These are phyloP conservation scores for Cylindrotheca closterium DNA, from an alignment of 108 stramenopile species.

Conservation along the genomic window DNA sequence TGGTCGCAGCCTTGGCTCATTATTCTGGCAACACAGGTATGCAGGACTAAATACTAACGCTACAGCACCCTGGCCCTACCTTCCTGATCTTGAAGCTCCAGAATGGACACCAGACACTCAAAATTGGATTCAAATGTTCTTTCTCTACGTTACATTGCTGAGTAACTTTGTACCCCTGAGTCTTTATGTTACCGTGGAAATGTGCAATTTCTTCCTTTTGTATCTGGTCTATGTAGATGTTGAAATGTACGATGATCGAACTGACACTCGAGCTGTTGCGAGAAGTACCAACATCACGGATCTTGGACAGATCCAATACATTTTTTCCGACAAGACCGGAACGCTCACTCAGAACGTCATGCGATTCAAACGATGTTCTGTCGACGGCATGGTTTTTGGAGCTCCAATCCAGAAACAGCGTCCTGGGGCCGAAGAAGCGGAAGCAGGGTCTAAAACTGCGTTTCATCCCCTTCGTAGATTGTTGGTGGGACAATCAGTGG, in stretches of 20 bases:
- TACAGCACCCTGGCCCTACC: slow-evolving; percentile 75
- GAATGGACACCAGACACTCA: slow-evolving; percentile 43
- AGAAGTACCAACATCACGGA: slow-evolving; percentile 88
- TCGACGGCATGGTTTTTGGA: slow-evolving; percentile 88
- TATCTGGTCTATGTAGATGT: slow-evolving; percentile 78
- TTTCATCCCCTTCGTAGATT: slow-evolving; percentile 63
- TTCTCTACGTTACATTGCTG: slow-evolving; percentile 80
- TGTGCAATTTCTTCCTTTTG: slow-evolving; percentile 70
- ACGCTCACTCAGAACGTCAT: slow-evolving; percentile 98
- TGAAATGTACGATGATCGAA: slow-evolving; percentile 90
- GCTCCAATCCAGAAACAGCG: slow-evolving; percentile 67
- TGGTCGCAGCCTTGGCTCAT: no score
- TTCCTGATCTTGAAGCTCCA: slow-evolving; percentile 49
- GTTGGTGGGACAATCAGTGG: slow-evolving; percentile 42
- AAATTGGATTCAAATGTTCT: slow-evolving; percentile 72
- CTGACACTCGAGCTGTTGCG: slow-evolving; percentile 83
- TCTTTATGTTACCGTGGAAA: slow-evolving; percentile 88
- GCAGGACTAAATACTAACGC: slow-evolving; percentile 50
- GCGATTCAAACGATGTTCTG: slow-evolving; percentile 95
- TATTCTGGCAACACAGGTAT: slow-evolving; percentile 28
- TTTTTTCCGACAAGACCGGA: slow-evolving; percentile 97
- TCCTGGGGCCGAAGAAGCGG: slow-evolving; percentile 20
- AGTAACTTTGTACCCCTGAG: slow-evolving; percentile 90
- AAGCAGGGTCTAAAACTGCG: slow-evolving; percentile 8
- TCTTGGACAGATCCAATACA: slow-evolving; percentile 92